phyloP scores from a whole-genome alignment of 768 basidiomycete species.

The Collybia sordida region DNA sequence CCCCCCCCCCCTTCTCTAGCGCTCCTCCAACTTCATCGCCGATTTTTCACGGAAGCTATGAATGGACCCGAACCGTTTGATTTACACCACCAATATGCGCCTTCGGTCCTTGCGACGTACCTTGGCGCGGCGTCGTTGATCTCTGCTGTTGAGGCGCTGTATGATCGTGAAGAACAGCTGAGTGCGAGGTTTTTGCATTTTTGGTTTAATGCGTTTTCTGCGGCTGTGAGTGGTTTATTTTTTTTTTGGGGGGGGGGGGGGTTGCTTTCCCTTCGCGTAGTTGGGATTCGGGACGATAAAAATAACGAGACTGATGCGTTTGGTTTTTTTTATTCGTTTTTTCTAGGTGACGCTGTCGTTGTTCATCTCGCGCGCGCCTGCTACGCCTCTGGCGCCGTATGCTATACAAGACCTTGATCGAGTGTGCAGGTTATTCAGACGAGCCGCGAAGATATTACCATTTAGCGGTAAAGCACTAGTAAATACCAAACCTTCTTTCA shows the following conservation, averaged over 20 bases:
- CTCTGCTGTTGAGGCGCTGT: conserved; percentile 53
- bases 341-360: conserved; percentile 62
- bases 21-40: conserved; percentile 65
- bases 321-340: too few relatives aligned
- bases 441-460: conserved; percentile 57
- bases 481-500: too few relatives aligned
- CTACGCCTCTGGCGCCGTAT: conserved; percentile 53
- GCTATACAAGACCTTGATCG: conserved; percentile 63
- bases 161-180: conserved; percentile 57
- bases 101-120: conserved; percentile 72
- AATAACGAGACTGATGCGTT: too few relatives aligned
- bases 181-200: conserved; percentile 67
- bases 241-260: background rate
- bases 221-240: conserved; percentile 50
- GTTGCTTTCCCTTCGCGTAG: background rate
- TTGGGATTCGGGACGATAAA: too few relatives aligned
- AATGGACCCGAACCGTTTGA: conserved; percentile 52
- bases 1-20: conserved; percentile 43
- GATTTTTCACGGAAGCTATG: conserved; percentile 67
- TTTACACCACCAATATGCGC: conserved; percentile 60
- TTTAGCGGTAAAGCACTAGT: conserved; percentile 62
- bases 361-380: conserved; percentile 62
- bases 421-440: conserved; percentile 54
- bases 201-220: conserved; percentile 77
- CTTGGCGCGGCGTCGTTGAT: conserved; percentile 58